Conservation (phyloP, 768 basidiomycete species). For the Rhizopogon roseolus region DNA sequence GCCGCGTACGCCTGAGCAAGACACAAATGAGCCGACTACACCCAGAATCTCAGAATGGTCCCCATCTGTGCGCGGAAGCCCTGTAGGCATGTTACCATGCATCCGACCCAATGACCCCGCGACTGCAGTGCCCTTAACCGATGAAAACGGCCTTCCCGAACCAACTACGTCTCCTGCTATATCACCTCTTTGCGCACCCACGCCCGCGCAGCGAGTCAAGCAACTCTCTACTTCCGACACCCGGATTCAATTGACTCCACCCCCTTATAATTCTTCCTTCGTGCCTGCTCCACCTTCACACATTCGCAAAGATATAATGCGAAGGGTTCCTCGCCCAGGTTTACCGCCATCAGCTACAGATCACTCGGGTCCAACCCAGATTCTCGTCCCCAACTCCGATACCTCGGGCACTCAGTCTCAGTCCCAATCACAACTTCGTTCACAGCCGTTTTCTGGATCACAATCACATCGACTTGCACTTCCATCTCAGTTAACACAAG, state of each 20-base stretch:
- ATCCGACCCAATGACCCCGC: background rate
- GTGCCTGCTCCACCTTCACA: conserved; percentile 3
- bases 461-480: conserved; percentile 8
- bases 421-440: conserved; percentile 22
- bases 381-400: conserved; percentile 57
- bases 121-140: conserved; percentile 11
- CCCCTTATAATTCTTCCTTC: background rate
- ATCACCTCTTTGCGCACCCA: conserved; percentile 19
- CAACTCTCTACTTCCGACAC: background rate
- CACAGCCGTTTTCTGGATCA: conserved; percentile 2
- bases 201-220: conserved; percentile 22
- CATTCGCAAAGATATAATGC: conserved; percentile 26
- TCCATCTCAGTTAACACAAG: conserved; percentile 15
- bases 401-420: conserved; percentile 33
- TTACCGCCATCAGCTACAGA: conserved; percentile 27
- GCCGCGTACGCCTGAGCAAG: conserved; percentile 4
- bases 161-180: conserved; percentile 4
- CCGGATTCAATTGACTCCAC: background rate
- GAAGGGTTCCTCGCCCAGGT: conserved; percentile 44
- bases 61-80: conserved; percentile 17
- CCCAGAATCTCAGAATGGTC: conserved; percentile 21
- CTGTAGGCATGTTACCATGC: background rate
- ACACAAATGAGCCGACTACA: conserved; percentile 19
- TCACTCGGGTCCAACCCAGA: conserved; percentile 31
- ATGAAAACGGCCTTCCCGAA: conserved; percentile 1